phyloP scores from a whole-genome alignment of 805 yeast genomes.

The Kuraishia capsulata region DNA sequence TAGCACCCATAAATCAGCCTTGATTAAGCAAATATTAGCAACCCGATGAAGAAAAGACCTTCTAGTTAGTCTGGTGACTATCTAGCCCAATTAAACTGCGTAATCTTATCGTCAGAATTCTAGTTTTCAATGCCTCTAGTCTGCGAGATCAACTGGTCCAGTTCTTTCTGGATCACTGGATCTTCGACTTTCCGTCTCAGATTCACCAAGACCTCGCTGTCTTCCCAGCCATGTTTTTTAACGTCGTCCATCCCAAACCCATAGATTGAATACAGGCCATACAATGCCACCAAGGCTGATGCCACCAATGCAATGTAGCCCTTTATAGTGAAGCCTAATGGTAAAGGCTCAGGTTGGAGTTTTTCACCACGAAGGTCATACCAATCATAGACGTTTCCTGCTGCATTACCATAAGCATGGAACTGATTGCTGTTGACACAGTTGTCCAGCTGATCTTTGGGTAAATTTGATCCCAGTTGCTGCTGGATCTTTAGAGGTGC shows the following conservation, averaged over 20 bases:
- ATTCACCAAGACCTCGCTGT: not conserved
- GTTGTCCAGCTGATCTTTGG: constrained; percentile 32
- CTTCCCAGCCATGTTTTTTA: not conserved
- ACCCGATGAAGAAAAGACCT: too few species aligned
- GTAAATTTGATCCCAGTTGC: constrained; percentile 23
- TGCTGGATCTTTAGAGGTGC: constrained; percentile 50
- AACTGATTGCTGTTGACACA: not conserved
- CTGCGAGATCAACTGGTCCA: not conserved
- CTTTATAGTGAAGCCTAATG: constrained; percentile 59
- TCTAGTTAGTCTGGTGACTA: too few species aligned
- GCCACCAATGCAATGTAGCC: constrained; percentile 57
- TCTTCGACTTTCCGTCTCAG: constrained; percentile 3
- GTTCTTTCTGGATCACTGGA: not conserved
- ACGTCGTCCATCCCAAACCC: constrained; percentile 61
- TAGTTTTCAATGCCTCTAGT: not conserved
- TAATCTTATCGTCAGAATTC: too few species aligned
- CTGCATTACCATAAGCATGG: constrained; percentile 52
- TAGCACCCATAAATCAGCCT: too few species aligned
- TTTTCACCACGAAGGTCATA: constrained; percentile 51
- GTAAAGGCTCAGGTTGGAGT: constrained; percentile 52
- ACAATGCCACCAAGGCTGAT: constrained; percentile 47
- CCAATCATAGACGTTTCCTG: constrained; percentile 41
- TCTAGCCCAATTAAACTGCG: too few species aligned
- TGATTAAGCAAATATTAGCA: too few species aligned
- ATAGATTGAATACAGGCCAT: constrained; percentile 51